Percentiles rank a stretch among this genome's conserved stretches.
Conservation (phyloP, 2,329 filamentous ascomycete species). For the Xylaria arbuscula region DNA sequence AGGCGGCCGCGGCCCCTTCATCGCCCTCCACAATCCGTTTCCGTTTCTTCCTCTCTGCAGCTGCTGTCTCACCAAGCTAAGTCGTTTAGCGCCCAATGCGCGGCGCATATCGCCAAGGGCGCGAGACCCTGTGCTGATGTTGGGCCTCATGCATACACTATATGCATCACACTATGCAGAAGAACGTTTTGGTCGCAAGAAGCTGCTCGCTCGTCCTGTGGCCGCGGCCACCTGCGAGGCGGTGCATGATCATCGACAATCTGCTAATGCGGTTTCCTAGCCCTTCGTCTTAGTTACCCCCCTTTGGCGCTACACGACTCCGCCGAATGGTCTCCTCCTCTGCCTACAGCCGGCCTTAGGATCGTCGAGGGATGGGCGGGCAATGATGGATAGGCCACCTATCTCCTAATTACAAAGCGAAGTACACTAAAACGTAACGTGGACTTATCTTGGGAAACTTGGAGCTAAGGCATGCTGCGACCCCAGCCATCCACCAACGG, state of each 20-base stretch:
- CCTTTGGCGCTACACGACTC: constrained; percentile 23
- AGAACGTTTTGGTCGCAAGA: constrained; percentile 12
- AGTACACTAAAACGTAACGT: constrained; percentile 2
- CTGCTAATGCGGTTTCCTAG: constrained; percentile 14
- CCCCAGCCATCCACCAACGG: constrained; percentile 25
- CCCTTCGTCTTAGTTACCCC: constrained; percentile 5
- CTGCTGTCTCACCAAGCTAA: constrained; percentile 39
- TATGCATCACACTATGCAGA: constrained; percentile 17
- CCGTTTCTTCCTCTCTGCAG: constrained; percentile 49
- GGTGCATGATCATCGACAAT: constrained; percentile 26
- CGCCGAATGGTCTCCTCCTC: constrained; percentile 7
- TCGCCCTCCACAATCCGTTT: constrained; percentile 39
- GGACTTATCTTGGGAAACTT: constrained; percentile 3
- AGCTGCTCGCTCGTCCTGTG: constrained; percentile 22
- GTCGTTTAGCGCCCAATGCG: constrained; percentile 38
- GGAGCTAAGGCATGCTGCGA: constrained; percentile 27
- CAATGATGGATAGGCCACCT: not conserved
- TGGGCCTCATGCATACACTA: constrained; percentile 25
- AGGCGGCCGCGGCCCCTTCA: not conserved
- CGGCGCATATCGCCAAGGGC: constrained; percentile 22
- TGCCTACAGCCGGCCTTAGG: constrained; percentile 10
- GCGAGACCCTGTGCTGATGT: constrained; percentile 19
- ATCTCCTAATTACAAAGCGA: constrained; percentile 23
- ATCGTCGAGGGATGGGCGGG: constrained; percentile 24
- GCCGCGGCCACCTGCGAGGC: constrained; percentile 27